Percentiles rank a stretch among this genome's conserved stretches.
Conservation (phyloP, 1,139 yeast species). For the Suhomyces panamericanus region DNA sequence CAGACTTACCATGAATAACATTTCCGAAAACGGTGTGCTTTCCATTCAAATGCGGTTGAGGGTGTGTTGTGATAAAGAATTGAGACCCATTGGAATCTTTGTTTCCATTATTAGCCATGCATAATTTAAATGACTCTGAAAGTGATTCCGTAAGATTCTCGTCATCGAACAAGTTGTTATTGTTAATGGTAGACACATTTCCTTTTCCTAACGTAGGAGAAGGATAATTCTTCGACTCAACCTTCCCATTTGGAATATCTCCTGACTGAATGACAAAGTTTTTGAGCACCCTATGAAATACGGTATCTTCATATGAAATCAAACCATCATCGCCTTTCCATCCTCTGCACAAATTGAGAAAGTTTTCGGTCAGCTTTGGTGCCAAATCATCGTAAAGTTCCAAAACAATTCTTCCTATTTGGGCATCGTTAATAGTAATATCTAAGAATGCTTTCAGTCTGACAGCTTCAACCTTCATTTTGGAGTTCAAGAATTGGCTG, state of each 20-base stretch:
- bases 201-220: slow-evolving; percentile 50
- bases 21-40: slow-evolving; percentile 79
- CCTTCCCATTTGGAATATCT: slow-evolving; percentile 40
- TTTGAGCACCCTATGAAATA: slow-evolving; percentile 69
- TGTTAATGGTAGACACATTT: slow-evolving; percentile 47
- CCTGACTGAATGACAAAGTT: slow-evolving; percentile 85
- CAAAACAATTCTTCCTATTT: slow-evolving; percentile 64
- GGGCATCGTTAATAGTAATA: slow-evolving; percentile 46
- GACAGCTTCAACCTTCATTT: slow-evolving; percentile 36
- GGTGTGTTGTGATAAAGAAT: slow-evolving; percentile 73
- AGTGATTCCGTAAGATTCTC: slow-evolving; percentile 55
- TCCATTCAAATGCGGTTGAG: slow-evolving; percentile 71
- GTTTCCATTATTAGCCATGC: slow-evolving; percentile 72
- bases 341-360: slow-evolving; percentile 46
- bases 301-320: slow-evolving; percentile 39
- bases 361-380: slow-evolving; percentile 60
- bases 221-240: slow-evolving; percentile 25
- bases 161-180: slow-evolving; percentile 50
- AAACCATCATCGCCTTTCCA: slow-evolving; percentile 20
- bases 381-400: slow-evolving; percentile 56
- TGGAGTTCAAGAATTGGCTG: not conserved
- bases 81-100: slow-evolving; percentile 67
- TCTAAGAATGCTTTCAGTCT: slow-evolving; percentile 55
- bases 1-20: slow-evolving; percentile 64
- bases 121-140: slow-evolving; percentile 51